Evolutionary conservation across 2,329 filamentous ascomycete genomes (phyloP), one percentile per base, ranked within the genome.

Genomic region (Colletotrichum ledebouriae): DNA sequence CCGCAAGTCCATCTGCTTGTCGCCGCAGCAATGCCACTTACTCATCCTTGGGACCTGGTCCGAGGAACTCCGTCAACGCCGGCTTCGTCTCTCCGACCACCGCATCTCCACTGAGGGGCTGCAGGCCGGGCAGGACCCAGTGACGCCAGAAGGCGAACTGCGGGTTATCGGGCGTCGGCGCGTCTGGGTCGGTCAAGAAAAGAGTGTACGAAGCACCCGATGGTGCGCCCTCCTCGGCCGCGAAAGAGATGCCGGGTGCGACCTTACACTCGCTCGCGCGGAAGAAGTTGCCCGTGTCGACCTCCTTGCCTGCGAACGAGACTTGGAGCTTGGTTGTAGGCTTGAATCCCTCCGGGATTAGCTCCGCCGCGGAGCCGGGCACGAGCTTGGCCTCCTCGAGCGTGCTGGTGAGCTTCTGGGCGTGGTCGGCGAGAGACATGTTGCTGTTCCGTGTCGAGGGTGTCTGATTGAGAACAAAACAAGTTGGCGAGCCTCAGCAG

Each of bases 121-220:
- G 77, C 58, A 84, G 52, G 0, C 82, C 81, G 4, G 78, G 75
- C 0, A 86, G 73, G 29, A 87, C 78, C 83, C 84, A 87, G 71
- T 87, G 85, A 20, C 85, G 78, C 84, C 85, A 87, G 72, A 84
- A 86, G 0, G 84, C 82, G 72, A 85, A 87, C 72, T 84, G 86
- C 6, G 84, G 84, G 58, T 87, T 83, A 41, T 85, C 83, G 0
- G 85, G 86, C 0, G 84, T 87, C 0, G 86, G 86, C 20, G 85
- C 85, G 67, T 87, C 86, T 0, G 85, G 85, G 63, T 87, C 86
- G 22, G 86, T 78, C 46, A 87, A 77, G 70, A 87, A 76, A 58
- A 86, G 76, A 41, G 81, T 79, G 74, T 85, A 87, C 1, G 77
- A 78, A 0, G 76, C 71, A 33, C 73, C 74, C 9, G 73, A 68